Evolutionary conservation across 257 asterid genomes (phyloP), one percentile per base, ranked within the genome.

Genomic region (Nicotiana obtusifolia): DNA sequence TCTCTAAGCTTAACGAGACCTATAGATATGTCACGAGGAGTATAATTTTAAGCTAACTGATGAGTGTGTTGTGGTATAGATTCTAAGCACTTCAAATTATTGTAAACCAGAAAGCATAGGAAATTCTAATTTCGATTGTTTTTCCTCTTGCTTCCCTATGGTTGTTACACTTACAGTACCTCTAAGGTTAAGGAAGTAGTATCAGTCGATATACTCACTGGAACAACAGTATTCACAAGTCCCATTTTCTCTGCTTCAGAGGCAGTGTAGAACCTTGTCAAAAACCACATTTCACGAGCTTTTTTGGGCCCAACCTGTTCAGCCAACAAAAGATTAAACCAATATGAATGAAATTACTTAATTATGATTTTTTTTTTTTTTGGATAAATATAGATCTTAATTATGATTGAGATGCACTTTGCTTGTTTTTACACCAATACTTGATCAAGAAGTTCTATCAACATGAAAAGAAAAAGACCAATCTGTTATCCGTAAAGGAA

Each of bases 241-340:
- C 98, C 99, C 97, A 96, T 96, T 86, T 89, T 91, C 68, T 94
- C 99, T n/a, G 98, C 97, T 79, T 95, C 97, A 0, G 84, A 52
- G 13, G 98, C 97, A 37, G 88, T 88, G 90, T 96, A 96, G 79
- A 96, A 93, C 87, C 95, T 89, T 3, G 98, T 85, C 87, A 91
- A 84, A 81, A 81, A 96, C 98, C 97, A 96, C 97, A 96, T 96
- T 85, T 96, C 98, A 0, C 97, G 89, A 4, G 98, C 99, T 28
- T 91, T 84, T 79, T 96, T 96, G 13, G 98, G 99, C 9, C 98
- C 99, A 80, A 96, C 88, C 98, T 95, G 35, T 73, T 64, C 68
- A 76, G 57, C 1, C 69, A 82, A 68, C 64, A 79, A 57, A 41
- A 44, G 16, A 69, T 69, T 5, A 37, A 69, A 41, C 60, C 37